Conservation (phyloP, 1,284 basidiomycete species). For the Ceraceosorus guamensis region DNA sequence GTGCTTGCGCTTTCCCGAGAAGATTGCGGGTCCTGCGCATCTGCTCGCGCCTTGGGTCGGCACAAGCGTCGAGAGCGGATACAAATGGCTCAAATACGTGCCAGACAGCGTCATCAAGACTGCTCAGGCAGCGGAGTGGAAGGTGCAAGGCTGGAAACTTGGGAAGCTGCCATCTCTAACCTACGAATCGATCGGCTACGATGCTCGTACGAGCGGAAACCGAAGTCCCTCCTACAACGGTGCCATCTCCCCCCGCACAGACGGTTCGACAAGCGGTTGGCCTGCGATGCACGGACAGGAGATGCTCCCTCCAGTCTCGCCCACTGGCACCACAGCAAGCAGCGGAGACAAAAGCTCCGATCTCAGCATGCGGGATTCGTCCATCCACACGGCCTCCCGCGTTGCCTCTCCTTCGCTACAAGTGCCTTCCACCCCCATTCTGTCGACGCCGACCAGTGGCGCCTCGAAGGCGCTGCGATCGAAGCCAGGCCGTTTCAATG, state of each 20-base stretch:
- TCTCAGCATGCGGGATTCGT: no score
- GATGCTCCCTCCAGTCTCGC: background rate
- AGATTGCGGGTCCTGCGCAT: conserved; percentile 76
- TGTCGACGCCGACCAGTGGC: no score
- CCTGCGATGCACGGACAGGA: conserved; percentile 1
- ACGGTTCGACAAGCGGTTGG: background rate
- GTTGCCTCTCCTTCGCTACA: no score
- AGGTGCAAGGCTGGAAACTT: conserved; percentile 87
- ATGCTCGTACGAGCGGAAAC: background rate
- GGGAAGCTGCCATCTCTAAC: conserved; percentile 57
- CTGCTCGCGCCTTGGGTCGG: conserved; percentile 95
- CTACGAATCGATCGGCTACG: background rate
- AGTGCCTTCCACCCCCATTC: no score
- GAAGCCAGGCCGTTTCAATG: no score
- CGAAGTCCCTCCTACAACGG: background rate
- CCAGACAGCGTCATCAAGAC: conserved; percentile 87
- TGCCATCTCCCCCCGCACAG: background rate
- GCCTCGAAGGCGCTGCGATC: no score
- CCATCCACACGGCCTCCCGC: no score
- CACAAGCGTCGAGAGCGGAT: conserved; percentile 70
- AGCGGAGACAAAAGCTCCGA: no score
- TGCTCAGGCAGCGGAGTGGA: conserved; percentile 94
- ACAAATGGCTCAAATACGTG: conserved; percentile 94
- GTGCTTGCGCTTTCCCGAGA: conserved; percentile 61
- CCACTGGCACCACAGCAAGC: background rate